Evolutionary conservation across 192 early-diverging fungal species (phyloP), one percentile per base, ranked within the genome.

Genomic region (Cladochytrium replicatum): DNA sequence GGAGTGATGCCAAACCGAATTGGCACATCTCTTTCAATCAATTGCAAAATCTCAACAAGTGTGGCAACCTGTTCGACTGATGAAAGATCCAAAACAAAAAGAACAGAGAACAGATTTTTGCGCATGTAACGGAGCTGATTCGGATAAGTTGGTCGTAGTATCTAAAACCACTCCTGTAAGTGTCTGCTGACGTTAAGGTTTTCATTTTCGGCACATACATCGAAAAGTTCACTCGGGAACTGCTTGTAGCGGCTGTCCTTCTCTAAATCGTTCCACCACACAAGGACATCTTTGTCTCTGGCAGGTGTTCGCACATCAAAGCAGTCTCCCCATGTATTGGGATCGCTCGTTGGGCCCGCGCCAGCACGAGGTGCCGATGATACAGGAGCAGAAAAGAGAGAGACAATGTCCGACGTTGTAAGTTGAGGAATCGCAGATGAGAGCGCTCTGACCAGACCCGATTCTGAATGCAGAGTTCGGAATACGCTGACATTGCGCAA

Each of bases 181-280:
- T 3, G 21, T 59, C 22, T 27, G 25, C 22, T 15, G 34, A 19
- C 17, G 25, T 48, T 34, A 9, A 43, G 39, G 48, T 21, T 6
- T 21, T 11, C 15, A 26, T 21, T 15, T 34, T 29, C 21, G 13
- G 6, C 34, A 3, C 23, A 3, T 58, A 79, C 72, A 6, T 62
- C 66, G 41, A 45, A 51, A 9, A 87, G 27, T 11, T 71, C 60
- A 2, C 51, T 41, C 4, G 86, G 74, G 85, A 85, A 93, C 23
- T 53, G 40, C 1, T 62, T 48, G 61, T 96, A 99, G 9, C 81
- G 71, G 0, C 48, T 37, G 52, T 99, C 95, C 13, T 68, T 83
- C 51, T 89, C 90, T 17, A 99, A 62, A 61, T 99, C 86, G 59
- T 97, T 99, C 60, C 82, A 71, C 95, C 95, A 99, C 19, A 85